phyloP scores from a whole-genome alignment of 306 rosid genomes.

The Medicago truncatula region DNA sequence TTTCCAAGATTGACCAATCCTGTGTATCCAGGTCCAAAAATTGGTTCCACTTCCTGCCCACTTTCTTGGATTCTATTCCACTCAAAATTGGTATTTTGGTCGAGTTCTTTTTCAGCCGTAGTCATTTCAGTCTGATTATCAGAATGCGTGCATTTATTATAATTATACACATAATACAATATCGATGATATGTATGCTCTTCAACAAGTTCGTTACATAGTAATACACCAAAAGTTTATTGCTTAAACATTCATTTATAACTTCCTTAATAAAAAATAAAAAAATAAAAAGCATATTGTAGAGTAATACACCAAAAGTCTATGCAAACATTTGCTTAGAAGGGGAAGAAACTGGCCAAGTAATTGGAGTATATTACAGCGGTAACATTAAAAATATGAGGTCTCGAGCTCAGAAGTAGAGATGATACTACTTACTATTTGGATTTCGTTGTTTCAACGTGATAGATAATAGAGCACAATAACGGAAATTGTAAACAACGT shows the following conservation, averaged over 20 bases:
- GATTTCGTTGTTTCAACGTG: conserved; percentile 8
- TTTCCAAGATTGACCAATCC: conserved; percentile 97
- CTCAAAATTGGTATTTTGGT: conserved; percentile 92
- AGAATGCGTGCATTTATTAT: conserved; percentile 9
- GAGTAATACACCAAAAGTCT: conserved; percentile 2
- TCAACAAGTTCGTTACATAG: not conserved
- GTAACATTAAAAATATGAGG: not conserved
- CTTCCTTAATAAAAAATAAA: not conserved
- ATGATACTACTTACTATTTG: not conserved
- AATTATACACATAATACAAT: not conserved
- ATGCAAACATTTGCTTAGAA: conserved; percentile 10
- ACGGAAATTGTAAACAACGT: not conserved
- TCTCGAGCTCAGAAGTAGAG: conserved; percentile 6
- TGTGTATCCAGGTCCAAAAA: conserved; percentile 94
- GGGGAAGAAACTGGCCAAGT: conserved; percentile 2
- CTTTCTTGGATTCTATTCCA: conserved; percentile 99
- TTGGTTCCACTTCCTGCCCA: conserved; percentile 85
- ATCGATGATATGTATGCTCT: conserved; percentile 6
- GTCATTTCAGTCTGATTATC: conserved; percentile 93
- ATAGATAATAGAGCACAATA: not conserved
- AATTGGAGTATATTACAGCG: conserved; percentile 2
- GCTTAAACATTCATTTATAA: not conserved
- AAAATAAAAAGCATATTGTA: not conserved
- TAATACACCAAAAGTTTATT: conserved; percentile 11
- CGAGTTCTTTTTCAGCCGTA: conserved; percentile 98